These are phyloP conservation scores for Stephania japonica DNA, from an alignment of 164 flowering plant genomes.

Conservation along the genomic window DNA sequence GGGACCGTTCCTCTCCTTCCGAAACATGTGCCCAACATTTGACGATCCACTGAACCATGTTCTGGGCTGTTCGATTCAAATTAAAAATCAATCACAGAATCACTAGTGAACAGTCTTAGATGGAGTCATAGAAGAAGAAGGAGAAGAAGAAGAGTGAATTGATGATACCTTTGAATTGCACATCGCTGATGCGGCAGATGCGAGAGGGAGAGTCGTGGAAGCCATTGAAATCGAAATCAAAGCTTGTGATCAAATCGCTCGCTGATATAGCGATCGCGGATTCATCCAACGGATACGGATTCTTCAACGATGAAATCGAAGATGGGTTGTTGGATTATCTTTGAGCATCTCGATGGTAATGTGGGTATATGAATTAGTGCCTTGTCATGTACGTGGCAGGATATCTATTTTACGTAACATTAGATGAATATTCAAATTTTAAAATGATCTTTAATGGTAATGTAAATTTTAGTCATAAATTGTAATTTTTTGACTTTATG, in stretches of 20 bases:
- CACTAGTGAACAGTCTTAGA: neutral
- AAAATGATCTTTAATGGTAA: too few relatives aligned
- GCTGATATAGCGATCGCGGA: neutral
- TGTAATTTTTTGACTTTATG: too few relatives aligned
- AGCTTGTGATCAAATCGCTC: neutral
- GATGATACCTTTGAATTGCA: constrained; percentile 12
- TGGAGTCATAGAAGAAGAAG: neutral
- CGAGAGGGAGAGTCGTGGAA: constrained; percentile 43
- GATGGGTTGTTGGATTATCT: too few relatives aligned
- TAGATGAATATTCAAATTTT: too few relatives aligned
- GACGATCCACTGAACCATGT: constrained; percentile 23
- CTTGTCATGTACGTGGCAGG: too few relatives aligned
- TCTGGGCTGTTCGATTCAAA: constrained; percentile 6
- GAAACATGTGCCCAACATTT: constrained; percentile 8
- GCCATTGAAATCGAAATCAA: constrained; percentile 34
- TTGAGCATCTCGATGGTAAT: too few relatives aligned
- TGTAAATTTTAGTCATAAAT: too few relatives aligned
- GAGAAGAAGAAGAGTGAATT: neutral
- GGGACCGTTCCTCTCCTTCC: constrained; percentile 19
- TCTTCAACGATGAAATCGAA: too few relatives aligned
- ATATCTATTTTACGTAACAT: too few relatives aligned
- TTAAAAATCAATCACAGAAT: constrained; percentile 7
- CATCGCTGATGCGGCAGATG: constrained; percentile 23
- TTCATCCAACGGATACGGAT: neutral
- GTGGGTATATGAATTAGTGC: too few relatives aligned